Conservation (phyloP, 2,329 filamentous ascomycete species). For the Metarhizium anisopliae region DNA sequence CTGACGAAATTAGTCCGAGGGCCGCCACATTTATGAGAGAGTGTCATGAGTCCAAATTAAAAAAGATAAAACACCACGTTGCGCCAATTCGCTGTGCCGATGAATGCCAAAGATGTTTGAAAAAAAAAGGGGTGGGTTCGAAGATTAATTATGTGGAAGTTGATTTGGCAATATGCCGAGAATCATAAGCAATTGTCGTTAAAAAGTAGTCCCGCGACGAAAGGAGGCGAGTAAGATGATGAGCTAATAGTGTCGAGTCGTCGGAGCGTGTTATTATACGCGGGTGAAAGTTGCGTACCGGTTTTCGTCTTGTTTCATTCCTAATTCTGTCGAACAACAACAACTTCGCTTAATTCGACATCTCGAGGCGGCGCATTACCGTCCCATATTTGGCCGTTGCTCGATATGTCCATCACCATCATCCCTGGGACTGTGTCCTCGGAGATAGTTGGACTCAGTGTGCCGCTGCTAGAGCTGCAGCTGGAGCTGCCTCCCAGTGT, state of each 20-base stretch:
- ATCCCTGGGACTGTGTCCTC: constrained; percentile 30
- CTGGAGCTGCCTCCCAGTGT: constrained; percentile 77
- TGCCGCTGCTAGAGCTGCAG: constrained; percentile 38
- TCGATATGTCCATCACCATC: constrained; percentile 25
- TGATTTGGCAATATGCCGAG: constrained; percentile 10
- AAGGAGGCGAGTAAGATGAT: constrained; percentile 5
- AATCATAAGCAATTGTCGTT: constrained; percentile 16
- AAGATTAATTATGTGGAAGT: constrained; percentile 18
- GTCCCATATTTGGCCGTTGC: constrained; percentile 30
- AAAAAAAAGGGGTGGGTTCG: constrained; percentile 16
- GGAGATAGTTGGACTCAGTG: constrained; percentile 40
- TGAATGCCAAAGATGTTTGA: constrained; percentile 29
- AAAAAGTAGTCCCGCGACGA: background rate
- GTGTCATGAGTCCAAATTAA: constrained; percentile 8
- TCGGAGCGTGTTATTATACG: background rate
- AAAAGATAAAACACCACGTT: constrained; percentile 17
- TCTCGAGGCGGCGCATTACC: constrained; percentile 27
- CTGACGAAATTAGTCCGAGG: background rate
- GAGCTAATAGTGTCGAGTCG: constrained; percentile 1
- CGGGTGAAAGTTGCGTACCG: background rate
- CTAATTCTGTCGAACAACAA: constrained; percentile 26
- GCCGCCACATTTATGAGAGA: background rate
- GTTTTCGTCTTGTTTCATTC: background rate
- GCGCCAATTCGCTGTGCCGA: constrained; percentile 31
- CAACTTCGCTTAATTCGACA: constrained; percentile 37